Base-by-base conservation (phyloP, 148 eudicot species). In the Camellia lanceoleosa region DNA sequence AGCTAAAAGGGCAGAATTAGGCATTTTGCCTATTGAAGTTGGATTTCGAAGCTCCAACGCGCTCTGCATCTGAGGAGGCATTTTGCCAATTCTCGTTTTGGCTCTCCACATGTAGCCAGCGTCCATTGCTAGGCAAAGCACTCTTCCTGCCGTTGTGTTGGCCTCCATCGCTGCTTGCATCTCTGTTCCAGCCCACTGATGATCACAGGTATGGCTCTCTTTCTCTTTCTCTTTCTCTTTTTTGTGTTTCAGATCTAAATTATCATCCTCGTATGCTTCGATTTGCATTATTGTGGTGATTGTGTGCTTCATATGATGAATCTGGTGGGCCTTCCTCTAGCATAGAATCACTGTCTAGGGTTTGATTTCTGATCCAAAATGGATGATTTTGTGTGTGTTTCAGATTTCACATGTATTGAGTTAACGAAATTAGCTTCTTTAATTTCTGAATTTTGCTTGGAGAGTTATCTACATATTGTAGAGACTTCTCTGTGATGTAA, bases 201-300 rank as follows among this genome's bases (percentile, higher is more conserved):
- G n/a, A n/a, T n/a, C n/a, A n/a, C n/a, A n/a, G n/a, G n/a, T n/a
- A n/a, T n/a, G n/a, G n/a, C n/a, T n/a, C n/a, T n/a, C n/a, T n/a
- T n/a, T n/a, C n/a, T n/a, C n/a, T n/a, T n/a, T n/a, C n/a, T n/a
- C n/a, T n/a, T n/a, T n/a, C n/a, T n/a, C n/a, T 38, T 30, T 68
- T 68, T 16, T 19, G 30, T 71, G 19, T 46, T 71, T 71, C 74
- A 71, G 74, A 71, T 71, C 74, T 19, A n/a, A 47, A 7, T 20
- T 23, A 64, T 64, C 68, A 23, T 64, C 41, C 68, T 64, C 68
- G 41, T 10, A 6, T 7, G 11, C 68, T 30, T 30, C 41, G 13
- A 11, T 30, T 20, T 42, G 8, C 41, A 20, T 19, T 64, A 23
- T 30, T 41, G 2, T 7, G 23, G 15, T 1, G 38, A 0, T 15